These are phyloP conservation scores for Nothophaeocryptopus gaeumannii DNA, from an alignment of 2,329 filamentous ascomycete species.

Conservation along the genomic window DNA sequence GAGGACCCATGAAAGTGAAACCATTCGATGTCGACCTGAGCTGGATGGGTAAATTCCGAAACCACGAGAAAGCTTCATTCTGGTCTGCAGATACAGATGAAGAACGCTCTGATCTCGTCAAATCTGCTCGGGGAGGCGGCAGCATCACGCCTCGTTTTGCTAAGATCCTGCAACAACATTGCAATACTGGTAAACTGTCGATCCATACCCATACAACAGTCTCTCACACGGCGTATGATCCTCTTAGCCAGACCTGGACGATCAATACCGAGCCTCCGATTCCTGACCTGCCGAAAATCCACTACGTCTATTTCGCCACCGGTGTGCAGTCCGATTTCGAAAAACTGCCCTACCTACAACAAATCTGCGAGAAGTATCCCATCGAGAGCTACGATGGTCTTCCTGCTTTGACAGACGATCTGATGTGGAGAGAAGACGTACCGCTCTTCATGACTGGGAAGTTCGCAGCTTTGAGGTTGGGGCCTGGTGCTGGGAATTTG, in stretches of 20 bases:
- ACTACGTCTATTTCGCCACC: conserved; percentile 75
- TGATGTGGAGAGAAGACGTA: conserved; percentile 72
- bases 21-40: conserved; percentile 73
- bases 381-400: conserved; percentile 63
- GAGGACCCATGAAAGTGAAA: conserved; percentile 58
- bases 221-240: conserved; percentile 50
- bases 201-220: conserved; percentile 61
- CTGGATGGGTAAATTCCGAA: conserved; percentile 82
- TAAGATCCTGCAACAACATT: conserved; percentile 63
- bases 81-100: conserved; percentile 72
- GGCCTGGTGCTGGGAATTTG: conserved; percentile 70
- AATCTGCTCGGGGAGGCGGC: conserved; percentile 68
- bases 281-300: conserved; percentile 44
- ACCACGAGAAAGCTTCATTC: conserved; percentile 71
- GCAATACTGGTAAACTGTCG: conserved; percentile 51
- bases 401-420: conserved; percentile 70
- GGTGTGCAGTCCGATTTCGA: conserved; percentile 64
- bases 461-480: conserved; percentile 65
- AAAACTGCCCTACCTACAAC: conserved; percentile 60
- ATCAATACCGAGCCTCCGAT: conserved; percentile 56
- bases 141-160: conserved; percentile 69
- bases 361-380: conserved; percentile 58
- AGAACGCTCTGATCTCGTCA: conserved; percentile 65
- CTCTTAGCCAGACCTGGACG: conserved; percentile 47
- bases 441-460: conserved; percentile 70